Base-by-base conservation (phyloP, 2,329 filamentous ascomycete genomes). In the Elsinoe arachidis region DNA sequence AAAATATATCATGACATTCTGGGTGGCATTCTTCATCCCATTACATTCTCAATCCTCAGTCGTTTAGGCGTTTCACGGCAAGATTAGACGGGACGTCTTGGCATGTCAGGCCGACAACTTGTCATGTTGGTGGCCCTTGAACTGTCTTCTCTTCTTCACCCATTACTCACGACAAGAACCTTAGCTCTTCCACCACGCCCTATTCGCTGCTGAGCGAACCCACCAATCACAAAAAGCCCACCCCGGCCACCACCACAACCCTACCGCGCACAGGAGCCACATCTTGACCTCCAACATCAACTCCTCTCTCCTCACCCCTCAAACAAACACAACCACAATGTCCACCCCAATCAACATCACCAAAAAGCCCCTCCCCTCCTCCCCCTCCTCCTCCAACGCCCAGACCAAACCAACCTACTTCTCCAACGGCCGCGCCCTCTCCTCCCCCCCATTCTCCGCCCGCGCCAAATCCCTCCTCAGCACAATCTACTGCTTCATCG, bases 401-500 rank as follows among this genome's bases (percentile, higher is more conserved):
- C 33, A 34, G 2, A 2, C 12, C n/a, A 53, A 53, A 39, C 49
- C 49, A 26, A 39, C 49, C 33, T 56, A 56, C 43, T 43, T 56
- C 39, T 49, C 39, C 41, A 37, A 39, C 43, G 54, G 54, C 41
- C 54, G 54, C 39, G 41, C 54, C 15, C 54, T 56, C 30, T 43
- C 39, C 54, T 46, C 41, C 10, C 74, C 75, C 11, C 76, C 76
- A 2, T 57, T 78, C 52, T 66, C 72, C 14, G 71, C 74, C 58
- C 76, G 74, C 51, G 53, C 74, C 58, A 66, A 64, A 51, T 71
- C 71, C 61, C 69, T 74, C 64, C 57, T 73, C 58, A 68, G 76
- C 51, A 67, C 65, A 56, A 58, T 73, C 53, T 78, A 78, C 62
- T 64, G 73, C 60, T 77, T 78, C 62, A 43, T 79, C 4, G 76